phyloP scores from a whole-genome alignment of 441 rosid species.

The Theobroma grandiflorum region DNA sequence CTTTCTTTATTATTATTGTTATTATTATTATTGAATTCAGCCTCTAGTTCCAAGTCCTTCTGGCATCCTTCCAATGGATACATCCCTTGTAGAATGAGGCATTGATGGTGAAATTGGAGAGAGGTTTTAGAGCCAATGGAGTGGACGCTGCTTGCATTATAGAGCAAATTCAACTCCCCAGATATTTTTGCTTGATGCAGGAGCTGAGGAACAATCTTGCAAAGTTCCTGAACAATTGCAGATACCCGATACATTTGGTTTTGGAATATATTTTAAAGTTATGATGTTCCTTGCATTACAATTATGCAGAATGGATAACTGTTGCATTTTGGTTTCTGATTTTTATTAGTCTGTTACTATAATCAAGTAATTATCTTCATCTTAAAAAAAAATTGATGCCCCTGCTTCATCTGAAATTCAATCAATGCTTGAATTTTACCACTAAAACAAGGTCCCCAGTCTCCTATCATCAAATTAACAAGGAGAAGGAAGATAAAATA shows the following conservation, averaged over 20 bases:
- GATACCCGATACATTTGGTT: neutral
- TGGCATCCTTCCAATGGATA: too few species aligned
- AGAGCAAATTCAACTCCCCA: neutral
- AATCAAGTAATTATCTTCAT: neutral
- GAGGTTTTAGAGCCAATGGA: too few species aligned
- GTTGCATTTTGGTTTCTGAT: neutral
- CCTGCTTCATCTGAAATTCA: neutral
- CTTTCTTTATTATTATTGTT: too few species aligned
- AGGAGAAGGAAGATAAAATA: too few species aligned
- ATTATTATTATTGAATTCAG: too few species aligned
- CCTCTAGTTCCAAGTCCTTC: too few species aligned
- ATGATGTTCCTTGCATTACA: neutral
- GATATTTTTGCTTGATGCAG: too few species aligned
- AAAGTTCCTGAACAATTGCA: neutral
- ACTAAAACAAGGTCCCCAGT: too few species aligned
- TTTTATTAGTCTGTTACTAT: neutral
- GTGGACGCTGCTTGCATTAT: too few species aligned
- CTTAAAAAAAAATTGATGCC: neutral
- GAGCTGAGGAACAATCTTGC: too few species aligned
- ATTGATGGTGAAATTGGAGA: neutral
- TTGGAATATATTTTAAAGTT: neutral
- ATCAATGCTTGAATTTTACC: neutral
- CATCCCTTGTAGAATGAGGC: neutral
- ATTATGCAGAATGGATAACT: neutral
- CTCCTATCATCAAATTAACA: too few species aligned